phyloP scores from a whole-genome alignment of 2,329 filamentous ascomycete genomes.

The Aspergillus unguis region DNA sequence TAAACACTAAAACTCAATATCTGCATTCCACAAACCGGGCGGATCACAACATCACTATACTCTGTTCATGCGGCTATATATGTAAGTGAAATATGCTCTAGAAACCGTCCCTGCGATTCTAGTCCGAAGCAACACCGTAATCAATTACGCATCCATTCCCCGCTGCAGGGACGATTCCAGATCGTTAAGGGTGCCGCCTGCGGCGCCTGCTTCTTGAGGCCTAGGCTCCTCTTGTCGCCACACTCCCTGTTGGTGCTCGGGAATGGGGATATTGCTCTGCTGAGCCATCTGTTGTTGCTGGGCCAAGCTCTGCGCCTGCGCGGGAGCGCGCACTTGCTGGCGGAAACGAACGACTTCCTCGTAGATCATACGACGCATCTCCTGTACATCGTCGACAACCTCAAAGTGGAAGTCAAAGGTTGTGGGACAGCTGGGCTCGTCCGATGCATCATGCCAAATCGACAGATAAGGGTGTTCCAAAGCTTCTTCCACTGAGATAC shows the following conservation, averaged over 20 bases:
- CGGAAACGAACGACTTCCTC: constrained; percentile 92
- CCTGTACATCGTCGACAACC: constrained; percentile 87
- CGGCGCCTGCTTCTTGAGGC: constrained; percentile 53
- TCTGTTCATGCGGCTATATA: constrained; percentile 15
- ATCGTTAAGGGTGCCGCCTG: constrained; percentile 43
- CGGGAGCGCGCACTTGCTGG: constrained; percentile 53
- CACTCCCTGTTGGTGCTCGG: constrained; percentile 55
- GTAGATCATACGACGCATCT: constrained; percentile 97
- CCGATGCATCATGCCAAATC: constrained; percentile 97
- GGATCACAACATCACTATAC: not conserved
- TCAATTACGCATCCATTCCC: constrained; percentile 52
- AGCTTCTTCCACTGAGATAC: constrained; percentile 91
- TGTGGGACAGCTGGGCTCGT: constrained; percentile 89
- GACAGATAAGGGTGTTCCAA: constrained; percentile 94
- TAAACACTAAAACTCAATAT: constrained; percentile 1
- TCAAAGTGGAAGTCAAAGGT: constrained; percentile 99
- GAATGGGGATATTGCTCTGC: constrained; percentile 57
- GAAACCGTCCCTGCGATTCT: constrained; percentile 12
- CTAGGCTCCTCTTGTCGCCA: constrained; percentile 60
- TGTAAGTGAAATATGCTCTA: constrained; percentile 3
- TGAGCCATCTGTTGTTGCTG: constrained; percentile 42
- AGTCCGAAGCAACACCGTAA: not conserved
- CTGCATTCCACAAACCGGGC: constrained; percentile 3
- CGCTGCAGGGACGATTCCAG: constrained; percentile 53
- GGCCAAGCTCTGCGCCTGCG: constrained; percentile 40